Base-by-base conservation (phyloP, 257 asterid genomes). In the Salvia miltiorrhiza region DNA sequence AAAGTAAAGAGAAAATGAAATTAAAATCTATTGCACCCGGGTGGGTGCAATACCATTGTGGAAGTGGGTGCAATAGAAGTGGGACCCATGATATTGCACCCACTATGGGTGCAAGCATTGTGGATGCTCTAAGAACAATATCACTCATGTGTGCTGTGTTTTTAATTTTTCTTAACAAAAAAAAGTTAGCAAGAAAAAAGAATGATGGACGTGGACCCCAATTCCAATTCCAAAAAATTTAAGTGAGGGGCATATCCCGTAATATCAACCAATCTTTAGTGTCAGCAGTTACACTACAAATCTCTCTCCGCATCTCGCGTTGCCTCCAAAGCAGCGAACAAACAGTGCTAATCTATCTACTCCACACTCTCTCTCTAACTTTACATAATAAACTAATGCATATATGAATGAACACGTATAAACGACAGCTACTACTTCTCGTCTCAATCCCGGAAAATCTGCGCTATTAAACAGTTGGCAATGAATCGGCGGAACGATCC, bases 401-500 rank as follows among this genome's bases (percentile, higher is more conserved):
- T 16, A 45, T 16, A 13, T 45, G 52, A 41, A 59, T 45, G 7
- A 32, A 17, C 23, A 50, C 61, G 24, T 44, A 17, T 57, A 66
- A 4, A 65, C 17, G 8, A n/a, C 56, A 60, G 63, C 14, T 11
- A 14, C n/a, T 56, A 28, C 7, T 53, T 66, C 12, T 9, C 35
- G 50, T 23, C 30, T 21, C 40, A 32, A 19, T 61, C 43, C 67
- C 19, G 33, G 9, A 59, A 61, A 44, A 62, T 23, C 57, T 11
- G 56, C 60, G 76, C 33, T 68, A 65, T 47, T 47, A 30, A 56
- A 10, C 61, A 23, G 59, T 66, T 53, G 80, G 79, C 72, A 23
- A 92, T 90, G 98, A 82, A 70, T 83, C 95, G 95, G 39, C 73
- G 85, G 44, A 80, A 79, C 85, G 99, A 93, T 75, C 90, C 86